Percentiles rank a stretch among this genome's conserved stretches.
phyloP scores from a whole-genome alignment of 2,329 filamentous ascomycete species.

The Colletotrichum abscissum region DNA sequence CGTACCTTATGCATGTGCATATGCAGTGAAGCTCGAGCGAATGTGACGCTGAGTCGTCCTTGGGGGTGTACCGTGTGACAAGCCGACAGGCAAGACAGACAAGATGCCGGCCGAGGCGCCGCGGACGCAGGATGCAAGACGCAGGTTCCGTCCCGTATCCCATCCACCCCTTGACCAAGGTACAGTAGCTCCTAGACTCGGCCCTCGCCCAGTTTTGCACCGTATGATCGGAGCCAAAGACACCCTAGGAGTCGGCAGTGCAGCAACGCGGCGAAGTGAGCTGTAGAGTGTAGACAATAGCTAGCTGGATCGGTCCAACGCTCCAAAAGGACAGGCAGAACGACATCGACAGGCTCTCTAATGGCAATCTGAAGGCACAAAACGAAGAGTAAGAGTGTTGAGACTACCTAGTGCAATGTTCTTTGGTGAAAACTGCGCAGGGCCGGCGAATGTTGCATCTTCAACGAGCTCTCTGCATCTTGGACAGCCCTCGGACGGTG shows the following conservation, averaged over 20 bases:
- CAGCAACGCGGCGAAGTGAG: slow-evolving; percentile 12
- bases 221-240: background rate
- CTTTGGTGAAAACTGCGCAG: background rate
- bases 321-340: background rate
- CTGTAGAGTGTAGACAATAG: background rate
- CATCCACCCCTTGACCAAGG: background rate
- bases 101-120: slow-evolving; percentile 21
- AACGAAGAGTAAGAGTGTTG: background rate
- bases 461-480: background rate
- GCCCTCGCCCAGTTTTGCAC: background rate
- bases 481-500: slow-evolving; percentile 33
- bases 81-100: slow-evolving; percentile 6
- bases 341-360: background rate
- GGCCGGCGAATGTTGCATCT: background rate
- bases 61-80: slow-evolving; percentile 5
- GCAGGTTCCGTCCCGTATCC: slow-evolving; percentile 25
- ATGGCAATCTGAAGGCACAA: background rate
- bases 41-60: slow-evolving; percentile 1
- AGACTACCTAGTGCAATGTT: background rate
- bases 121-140: slow-evolving; percentile 9
- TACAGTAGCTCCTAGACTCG: background rate
- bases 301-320: background rate
- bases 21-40: slow-evolving; percentile 24
- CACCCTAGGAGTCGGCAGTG: slow-evolving; percentile 12
- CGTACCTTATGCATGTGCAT: slow-evolving; percentile 28